A percentile compares a stretch with the other conserved stretches of the same genome.
Conservation (phyloP, 202 grass and related monocot genomes). For the Elaeis oleifera region DNA sequence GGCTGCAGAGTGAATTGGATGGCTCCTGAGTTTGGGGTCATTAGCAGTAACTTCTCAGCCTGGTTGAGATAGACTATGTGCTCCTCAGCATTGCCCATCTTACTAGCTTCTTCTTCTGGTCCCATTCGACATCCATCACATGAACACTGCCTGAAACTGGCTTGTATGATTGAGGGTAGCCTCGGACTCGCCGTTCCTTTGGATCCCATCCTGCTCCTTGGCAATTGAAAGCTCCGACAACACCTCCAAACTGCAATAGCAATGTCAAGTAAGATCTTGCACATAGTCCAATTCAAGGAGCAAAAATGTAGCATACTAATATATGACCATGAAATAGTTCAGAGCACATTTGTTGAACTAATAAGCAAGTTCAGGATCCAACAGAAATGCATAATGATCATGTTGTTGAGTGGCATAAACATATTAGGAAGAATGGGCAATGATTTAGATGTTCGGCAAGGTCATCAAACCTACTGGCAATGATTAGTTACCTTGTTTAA, state of each 20-base stretch:
- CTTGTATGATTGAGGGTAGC: constrained; percentile 25
- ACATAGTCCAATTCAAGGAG: no score
- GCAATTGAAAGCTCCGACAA: constrained; percentile 63
- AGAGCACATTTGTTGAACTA: no score
- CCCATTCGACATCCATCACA: constrained; percentile 43
- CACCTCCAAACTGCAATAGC: constrained; percentile 41
- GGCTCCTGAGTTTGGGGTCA: constrained; percentile 5
- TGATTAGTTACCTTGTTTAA: constrained; percentile 40
- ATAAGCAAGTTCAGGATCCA: no score
- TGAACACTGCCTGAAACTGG: constrained; percentile 19
- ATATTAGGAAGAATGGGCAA: no score
- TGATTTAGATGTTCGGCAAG: no score
- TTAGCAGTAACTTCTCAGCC: constrained; percentile 17
- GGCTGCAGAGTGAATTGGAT: constrained; percentile 47
- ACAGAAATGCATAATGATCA: no score
- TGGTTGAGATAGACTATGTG: constrained; percentile 34
- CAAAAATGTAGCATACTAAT: no score
- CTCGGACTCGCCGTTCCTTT: constrained; percentile 12
- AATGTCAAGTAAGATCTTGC: no score
- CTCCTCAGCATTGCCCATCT: constrained; percentile 8
- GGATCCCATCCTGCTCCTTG: constrained; percentile 69
- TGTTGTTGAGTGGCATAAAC: no score
- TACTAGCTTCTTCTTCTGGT: constrained; percentile 18
- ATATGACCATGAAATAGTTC: no score
- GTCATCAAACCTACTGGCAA: no score